Evolutionary conservation across 768 basidiomycete genomes (phyloP).

Genomic region (Mycena epipterygia): DNA sequence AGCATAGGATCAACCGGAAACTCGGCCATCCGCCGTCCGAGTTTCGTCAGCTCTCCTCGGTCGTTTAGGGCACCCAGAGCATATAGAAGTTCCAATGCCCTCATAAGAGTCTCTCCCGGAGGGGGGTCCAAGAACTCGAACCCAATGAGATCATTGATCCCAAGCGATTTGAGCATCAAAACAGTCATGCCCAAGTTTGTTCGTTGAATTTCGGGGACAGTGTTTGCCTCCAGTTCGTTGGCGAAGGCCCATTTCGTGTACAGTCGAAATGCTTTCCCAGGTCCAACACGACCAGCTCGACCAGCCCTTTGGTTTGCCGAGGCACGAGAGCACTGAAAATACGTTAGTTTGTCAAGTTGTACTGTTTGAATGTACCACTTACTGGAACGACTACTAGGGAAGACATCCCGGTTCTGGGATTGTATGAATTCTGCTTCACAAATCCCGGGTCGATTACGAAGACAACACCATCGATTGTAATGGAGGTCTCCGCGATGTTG

Average conservation of each 20-base stretch:
- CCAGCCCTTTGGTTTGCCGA: conserved; percentile 98
- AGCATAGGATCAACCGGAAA: conserved; percentile 99
- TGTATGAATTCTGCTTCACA: conserved; percentile 99
- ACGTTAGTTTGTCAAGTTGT: neutral
- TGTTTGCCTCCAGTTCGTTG: conserved; percentile 97
- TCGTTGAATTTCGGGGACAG: conserved; percentile 98
- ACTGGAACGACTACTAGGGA: conserved; percentile 96
- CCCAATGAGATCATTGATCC: conserved; percentile 97
- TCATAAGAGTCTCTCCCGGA: conserved; percentile 97
- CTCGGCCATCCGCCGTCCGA: conserved; percentile 97
- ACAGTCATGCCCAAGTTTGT: conserved; percentile 98
- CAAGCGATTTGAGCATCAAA: conserved; percentile 93
- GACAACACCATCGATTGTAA: conserved; percentile 99
- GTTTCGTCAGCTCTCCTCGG: conserved; percentile 95
- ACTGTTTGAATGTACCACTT: conserved; percentile 46
- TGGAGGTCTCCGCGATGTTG: conserved; percentile 99
- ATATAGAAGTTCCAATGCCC: conserved; percentile 93
- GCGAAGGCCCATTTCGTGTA: conserved; percentile 99
- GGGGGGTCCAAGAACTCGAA: conserved; percentile 99
- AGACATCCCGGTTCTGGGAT: conserved; percentile 98
- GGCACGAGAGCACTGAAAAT: conserved; percentile 90
- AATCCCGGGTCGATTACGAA: conserved; percentile 99
- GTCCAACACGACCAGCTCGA: conserved; percentile 96
- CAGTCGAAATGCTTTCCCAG: conserved; percentile 97
- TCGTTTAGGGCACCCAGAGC: conserved; percentile 97